Evolutionary conservation across 106 monocot genomes (phyloP), one percentile per base, ranked within the genome.

Genomic region (Dendrobium officinale): DNA sequence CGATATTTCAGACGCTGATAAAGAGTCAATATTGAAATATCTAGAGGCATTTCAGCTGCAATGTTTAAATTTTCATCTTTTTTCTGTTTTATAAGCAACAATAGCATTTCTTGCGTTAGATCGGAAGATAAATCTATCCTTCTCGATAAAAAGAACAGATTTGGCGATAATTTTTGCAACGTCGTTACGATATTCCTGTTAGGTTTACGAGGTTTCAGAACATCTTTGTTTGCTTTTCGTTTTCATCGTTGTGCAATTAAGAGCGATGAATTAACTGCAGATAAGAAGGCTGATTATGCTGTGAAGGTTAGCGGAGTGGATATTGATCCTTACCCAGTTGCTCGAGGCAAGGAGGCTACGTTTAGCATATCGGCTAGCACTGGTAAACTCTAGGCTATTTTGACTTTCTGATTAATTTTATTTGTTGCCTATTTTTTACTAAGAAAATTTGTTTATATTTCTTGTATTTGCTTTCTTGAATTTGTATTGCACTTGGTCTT

Each of bases 301-400:
- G 79, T 84, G 40, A 84, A 84, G 79, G 83, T 84, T 16, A 79
- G 19, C 6, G 73, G 73, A 31, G 73, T 84, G 42, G 79, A 75
- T n/a, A 79, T 79, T 79, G 41, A 41, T 41, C 79, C 79, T n/a
- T 58, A 66, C 22, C 79, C 79, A n/a, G 40, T 79, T 22, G 19
- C 79, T n/a, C 59, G 79, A 22, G 79, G 79, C 6, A 64, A 79
- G 66, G 51, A 49, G 61, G 66, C 79, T 19, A 66, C 42, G 5
- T 79, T 79, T 64, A 79, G 40, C 43, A 79, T 79, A 43, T 79
- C 79, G 42, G 79, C 79, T 42, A 18, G 16, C 40, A 79, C 79
- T 19, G 79, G 79, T 79, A 66, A 42, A 66, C 20, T 79, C 42
- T 42, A 20, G n/a, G 5, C 42, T 78, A 9, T 42, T 41, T 79